Percentiles rank a stretch among this genome's conserved stretches.
Evolutionary conservation across 805 yeast genomes (phyloP).

Genomic region (Wickerhamomyces chaumierensis): DNA sequence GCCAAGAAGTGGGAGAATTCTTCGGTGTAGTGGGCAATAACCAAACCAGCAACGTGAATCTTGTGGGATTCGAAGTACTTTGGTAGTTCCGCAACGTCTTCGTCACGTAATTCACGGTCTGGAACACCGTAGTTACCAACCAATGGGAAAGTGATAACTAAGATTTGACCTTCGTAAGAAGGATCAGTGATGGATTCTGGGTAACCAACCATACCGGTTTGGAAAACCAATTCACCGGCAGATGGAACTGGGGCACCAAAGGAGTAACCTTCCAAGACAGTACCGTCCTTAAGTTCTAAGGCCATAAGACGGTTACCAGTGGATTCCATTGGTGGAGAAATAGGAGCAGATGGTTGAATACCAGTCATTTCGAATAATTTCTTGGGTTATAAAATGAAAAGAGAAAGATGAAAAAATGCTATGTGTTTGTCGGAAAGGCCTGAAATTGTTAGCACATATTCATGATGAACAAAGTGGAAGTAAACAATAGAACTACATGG

Average conservation of each 20-base stretch:
- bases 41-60: slow-evolving; percentile 94
- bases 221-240: slow-evolving; percentile 98
- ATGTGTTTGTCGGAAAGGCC: background rate
- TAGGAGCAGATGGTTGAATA: slow-evolving; percentile 54
- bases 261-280: slow-evolving; percentile 85
- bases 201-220: slow-evolving; percentile 99
- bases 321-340: slow-evolving; percentile 81
- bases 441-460: background rate
- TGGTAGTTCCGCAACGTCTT: slow-evolving; percentile 65
- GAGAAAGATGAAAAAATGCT: background rate
- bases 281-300: slow-evolving; percentile 80
- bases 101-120: slow-evolving; percentile 68
- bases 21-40: slow-evolving; percentile 94
- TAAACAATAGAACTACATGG: background rate
- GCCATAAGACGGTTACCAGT: slow-evolving; percentile 77
- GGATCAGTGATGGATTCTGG: slow-evolving; percentile 98
- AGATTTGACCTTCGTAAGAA: slow-evolving; percentile 93
- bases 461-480: background rate
- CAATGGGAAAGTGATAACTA: slow-evolving; percentile 92
- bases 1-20: slow-evolving; percentile 93
- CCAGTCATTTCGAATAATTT: background rate
- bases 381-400: background rate
- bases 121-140: slow-evolving; percentile 99
- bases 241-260: slow-evolving; percentile 85
- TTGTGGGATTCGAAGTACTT: slow-evolving; percentile 85